A percentile compares a stretch with the other conserved stretches of the same genome.
phyloP scores from a whole-genome alignment of 768 basidiomycete genomes.

The Amanita pallidorosea region DNA sequence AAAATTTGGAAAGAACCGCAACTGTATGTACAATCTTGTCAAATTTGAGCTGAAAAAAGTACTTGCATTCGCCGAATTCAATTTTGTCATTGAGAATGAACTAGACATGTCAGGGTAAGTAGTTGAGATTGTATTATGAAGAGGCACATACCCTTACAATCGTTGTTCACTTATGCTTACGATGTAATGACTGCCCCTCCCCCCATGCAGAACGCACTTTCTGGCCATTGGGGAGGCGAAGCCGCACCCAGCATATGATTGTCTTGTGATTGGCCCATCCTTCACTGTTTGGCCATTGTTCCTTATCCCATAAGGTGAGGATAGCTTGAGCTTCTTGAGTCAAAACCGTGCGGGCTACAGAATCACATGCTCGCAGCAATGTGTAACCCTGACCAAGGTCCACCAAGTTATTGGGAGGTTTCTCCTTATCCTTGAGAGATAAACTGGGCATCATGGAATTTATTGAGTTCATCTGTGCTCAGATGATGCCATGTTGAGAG shows the following conservation, averaged over 20 bases:
- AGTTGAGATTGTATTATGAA: background rate
- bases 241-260: slow-evolving; percentile 14
- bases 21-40: slow-evolving; percentile 1
- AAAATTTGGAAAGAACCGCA: slow-evolving; percentile 14
- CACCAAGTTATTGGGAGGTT: too few relatives aligned
- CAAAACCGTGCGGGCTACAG: background rate
- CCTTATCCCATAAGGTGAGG: background rate
- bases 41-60: slow-evolving; percentile 9
- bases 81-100: background rate
- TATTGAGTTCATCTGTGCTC: slow-evolving; percentile 14
- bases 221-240: slow-evolving; percentile 20
- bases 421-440: background rate
- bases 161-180: slow-evolving; percentile 8
- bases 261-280: too few relatives aligned
- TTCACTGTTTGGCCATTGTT: slow-evolving; percentile 10
- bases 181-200: slow-evolving; percentile 8
- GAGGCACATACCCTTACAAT: slow-evolving; percentile 13
- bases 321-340: background rate
- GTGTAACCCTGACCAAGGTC: slow-evolving; percentile 5
- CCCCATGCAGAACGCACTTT: slow-evolving; percentile 16
- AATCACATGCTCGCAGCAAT: background rate
- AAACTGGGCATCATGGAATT: slow-evolving; percentile 14
- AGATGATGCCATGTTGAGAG: slow-evolving; percentile 7
- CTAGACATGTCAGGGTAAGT: background rate
- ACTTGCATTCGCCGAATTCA: slow-evolving; percentile 14